Percentiles rank a stretch among this genome's conserved stretches.
Conservation (phyloP, 495 filamentous ascomycete genomes). For the Baudoinia panamericana region DNA sequence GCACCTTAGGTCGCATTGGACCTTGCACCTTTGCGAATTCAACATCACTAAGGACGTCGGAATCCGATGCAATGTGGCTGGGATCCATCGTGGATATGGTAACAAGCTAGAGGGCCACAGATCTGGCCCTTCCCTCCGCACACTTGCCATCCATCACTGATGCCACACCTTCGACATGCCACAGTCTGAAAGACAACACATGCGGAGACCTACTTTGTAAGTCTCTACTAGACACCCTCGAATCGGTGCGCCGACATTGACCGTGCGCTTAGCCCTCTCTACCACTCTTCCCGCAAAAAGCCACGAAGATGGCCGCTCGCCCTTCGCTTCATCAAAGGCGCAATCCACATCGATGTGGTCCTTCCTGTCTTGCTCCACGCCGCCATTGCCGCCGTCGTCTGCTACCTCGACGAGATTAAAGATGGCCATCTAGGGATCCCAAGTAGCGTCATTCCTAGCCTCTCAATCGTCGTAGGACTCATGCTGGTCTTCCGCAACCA, state of each 20-base stretch:
- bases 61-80: too few relatives aligned
- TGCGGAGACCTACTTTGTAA: too few relatives aligned
- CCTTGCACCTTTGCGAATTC: too few relatives aligned
- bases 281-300: constrained; percentile 43
- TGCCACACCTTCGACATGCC: background rate
- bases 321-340: constrained; percentile 62
- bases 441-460: constrained; percentile 54
- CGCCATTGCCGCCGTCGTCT: constrained; percentile 48
- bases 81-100: too few relatives aligned
- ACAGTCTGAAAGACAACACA: constrained; percentile 3
- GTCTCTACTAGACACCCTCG: too few relatives aligned
- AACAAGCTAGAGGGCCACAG: too few relatives aligned
- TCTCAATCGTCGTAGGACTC: constrained; percentile 66
- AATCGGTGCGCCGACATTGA: too few relatives aligned
- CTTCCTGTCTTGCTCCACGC: constrained; percentile 53
- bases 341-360: constrained; percentile 54
- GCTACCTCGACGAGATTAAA: constrained; percentile 47
- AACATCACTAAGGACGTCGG: too few relatives aligned
- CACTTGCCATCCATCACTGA: too few relatives aligned
- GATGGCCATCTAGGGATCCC: constrained; percentile 47
- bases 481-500: constrained; percentile 72
- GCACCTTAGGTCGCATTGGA: too few relatives aligned
- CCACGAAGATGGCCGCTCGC: constrained; percentile 57
- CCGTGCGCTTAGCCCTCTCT: too few relatives aligned
- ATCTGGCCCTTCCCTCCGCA: too few relatives aligned